Evolutionary conservation across 1,284 basidiomycete species (phyloP).

Genomic region (Meira miltonrushii): DNA sequence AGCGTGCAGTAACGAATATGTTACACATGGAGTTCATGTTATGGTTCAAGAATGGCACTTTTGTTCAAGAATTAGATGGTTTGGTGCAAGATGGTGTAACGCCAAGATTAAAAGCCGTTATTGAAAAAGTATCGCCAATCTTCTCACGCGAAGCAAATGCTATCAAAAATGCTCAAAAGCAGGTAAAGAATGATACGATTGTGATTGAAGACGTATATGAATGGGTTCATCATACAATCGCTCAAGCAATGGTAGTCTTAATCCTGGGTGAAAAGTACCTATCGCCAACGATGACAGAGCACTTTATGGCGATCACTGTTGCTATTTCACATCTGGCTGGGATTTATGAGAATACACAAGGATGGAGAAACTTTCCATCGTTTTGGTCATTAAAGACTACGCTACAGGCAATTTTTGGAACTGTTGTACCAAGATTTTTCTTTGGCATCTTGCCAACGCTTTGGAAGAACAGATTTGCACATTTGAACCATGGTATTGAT

Average conservation of each 20-base stretch:
- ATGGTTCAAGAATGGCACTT: slow-evolving; percentile 17
- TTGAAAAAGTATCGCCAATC: slow-evolving; percentile 15
- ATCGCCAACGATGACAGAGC: slow-evolving; percentile 10
- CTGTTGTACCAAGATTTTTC: slow-evolving; percentile 15
- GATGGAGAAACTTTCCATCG: slow-evolving; percentile 8
- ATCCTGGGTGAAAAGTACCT: slow-evolving; percentile 16
- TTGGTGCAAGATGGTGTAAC: slow-evolving; percentile 16
- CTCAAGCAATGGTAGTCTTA: slow-evolving; percentile 14
- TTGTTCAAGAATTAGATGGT: slow-evolving; percentile 15
- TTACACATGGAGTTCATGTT: slow-evolving; percentile 19
- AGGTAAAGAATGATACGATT: background rate
- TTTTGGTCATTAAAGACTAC: slow-evolving; percentile 16
- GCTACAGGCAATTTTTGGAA: slow-evolving; percentile 13
- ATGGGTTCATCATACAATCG: slow-evolving; percentile 15
- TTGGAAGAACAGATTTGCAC: slow-evolving; percentile 8
- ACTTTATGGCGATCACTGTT: slow-evolving; percentile 15
- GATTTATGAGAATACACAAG: slow-evolving; percentile 16
- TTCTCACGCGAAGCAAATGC: slow-evolving; percentile 12
- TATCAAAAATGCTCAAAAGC: slow-evolving; percentile 4
- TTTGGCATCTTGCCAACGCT: slow-evolving; percentile 15
- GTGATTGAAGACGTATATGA: slow-evolving; percentile 13
- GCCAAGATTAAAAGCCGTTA: slow-evolving; percentile 10
- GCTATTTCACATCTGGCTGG: slow-evolving; percentile 15
- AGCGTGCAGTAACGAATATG: slow-evolving; percentile 16
- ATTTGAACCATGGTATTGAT: slow-evolving; percentile 14